Percentiles rank a stretch among this genome's conserved stretches.
Conservation (phyloP, 192 early-diverging fungal genomes). For the Coemansia sp. region DNA sequence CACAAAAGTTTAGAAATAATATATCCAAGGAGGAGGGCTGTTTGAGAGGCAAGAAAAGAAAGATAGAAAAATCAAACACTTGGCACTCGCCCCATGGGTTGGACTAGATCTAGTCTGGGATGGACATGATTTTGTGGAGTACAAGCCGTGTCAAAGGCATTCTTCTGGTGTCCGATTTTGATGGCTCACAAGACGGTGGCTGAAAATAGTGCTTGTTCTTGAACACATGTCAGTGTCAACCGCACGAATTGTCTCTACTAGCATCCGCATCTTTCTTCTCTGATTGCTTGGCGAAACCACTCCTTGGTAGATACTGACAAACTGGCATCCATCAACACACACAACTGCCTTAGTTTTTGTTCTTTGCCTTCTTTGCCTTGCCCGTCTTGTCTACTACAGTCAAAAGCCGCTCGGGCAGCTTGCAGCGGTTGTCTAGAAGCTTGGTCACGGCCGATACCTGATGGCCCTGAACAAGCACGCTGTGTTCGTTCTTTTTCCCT, state of each 20-base stretch:
- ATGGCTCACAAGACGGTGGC: not conserved
- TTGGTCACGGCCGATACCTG: conserved; percentile 31
- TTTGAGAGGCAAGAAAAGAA: not conserved
- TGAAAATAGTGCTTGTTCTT: conserved; percentile 14
- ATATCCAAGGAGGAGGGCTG: not conserved
- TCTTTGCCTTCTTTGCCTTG: conserved; percentile 33
- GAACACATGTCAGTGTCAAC: too few species aligned
- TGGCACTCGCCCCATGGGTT: too few species aligned
- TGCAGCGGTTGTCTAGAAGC: conserved; percentile 33
- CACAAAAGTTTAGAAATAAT: not conserved
- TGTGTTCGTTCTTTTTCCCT: conserved; percentile 30
- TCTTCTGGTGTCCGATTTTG: too few species aligned
- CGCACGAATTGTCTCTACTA: too few species aligned
- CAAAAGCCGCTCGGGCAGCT: conserved; percentile 31
- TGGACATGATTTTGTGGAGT: too few species aligned
- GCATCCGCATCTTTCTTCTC: too few species aligned
- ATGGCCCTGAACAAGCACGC: conserved; percentile 52
- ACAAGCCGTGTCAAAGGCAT: too few species aligned
- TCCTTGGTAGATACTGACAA: not conserved
- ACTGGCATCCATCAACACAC: not conserved
- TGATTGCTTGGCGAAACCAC: too few species aligned
- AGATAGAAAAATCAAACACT: not conserved
- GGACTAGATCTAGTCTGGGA: too few species aligned
- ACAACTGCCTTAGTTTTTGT: not conserved
- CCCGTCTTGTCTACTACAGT: conserved; percentile 41